A percentile compares a stretch with the other conserved stretches of the same genome.
These are phyloP conservation scores for Wilcoxina mikolae DNA, from an alignment of 495 filamentous ascomycete genomes.

Conservation along the genomic window DNA sequence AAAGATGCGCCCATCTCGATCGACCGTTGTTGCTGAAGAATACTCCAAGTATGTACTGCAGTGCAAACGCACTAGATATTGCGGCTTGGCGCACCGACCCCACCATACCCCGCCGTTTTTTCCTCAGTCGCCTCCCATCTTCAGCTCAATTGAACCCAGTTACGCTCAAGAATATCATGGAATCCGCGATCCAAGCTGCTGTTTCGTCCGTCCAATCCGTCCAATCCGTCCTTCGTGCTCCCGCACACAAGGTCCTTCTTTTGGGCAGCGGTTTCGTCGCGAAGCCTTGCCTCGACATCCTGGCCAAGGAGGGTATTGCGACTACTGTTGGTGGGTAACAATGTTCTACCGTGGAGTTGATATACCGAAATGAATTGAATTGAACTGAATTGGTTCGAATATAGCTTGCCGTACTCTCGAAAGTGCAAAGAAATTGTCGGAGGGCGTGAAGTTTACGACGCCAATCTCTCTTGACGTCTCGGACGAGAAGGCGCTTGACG, in stretches of 20 bases:
- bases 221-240: conserved; percentile 1
- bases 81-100: neutral
- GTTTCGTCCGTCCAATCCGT: neutral
- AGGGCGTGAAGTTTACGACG: conserved; percentile 52
- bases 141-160: neutral
- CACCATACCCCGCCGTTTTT: conserved; percentile 2
- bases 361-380: conserved; percentile 5
- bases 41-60: too few relatives aligned
- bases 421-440: conserved; percentile 56
- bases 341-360: neutral
- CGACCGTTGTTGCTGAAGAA: too few relatives aligned
- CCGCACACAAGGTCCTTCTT: conserved; percentile 40
- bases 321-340: conserved; percentile 63
- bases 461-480: conserved; percentile 74
- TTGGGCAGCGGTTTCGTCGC: conserved; percentile 71
- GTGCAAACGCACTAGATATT: too few relatives aligned
- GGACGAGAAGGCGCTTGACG: conserved; percentile 57
- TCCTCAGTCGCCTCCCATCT: neutral
- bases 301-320: conserved; percentile 57
- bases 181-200: neutral
- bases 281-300: conserved; percentile 61
- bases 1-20: too few relatives aligned
- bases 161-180: neutral
- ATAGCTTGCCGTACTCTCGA: conserved; percentile 75
- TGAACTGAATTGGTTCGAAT: conserved; percentile 1